Conservation (phyloP, 129 eudicot species). For the Lactuca sativa region DNA sequence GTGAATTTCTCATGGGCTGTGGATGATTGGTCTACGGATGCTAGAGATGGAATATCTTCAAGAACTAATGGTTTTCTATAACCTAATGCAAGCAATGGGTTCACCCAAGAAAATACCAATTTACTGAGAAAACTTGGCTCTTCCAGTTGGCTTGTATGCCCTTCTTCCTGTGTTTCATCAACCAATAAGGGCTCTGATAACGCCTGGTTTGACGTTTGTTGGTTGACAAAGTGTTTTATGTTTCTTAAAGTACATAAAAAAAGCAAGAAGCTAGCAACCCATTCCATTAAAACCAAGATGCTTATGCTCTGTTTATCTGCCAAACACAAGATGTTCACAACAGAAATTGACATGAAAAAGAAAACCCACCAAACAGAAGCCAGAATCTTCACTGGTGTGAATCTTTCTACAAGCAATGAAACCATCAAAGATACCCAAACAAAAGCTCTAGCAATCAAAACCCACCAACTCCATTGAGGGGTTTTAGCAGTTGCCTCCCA, state of each 20-base stretch:
- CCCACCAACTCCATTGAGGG: slow-evolving; percentile 29
- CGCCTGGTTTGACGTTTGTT: not conserved
- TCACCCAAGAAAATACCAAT: slow-evolving; percentile 57
- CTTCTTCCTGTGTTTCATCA: slow-evolving; percentile 20
- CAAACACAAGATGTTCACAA: slow-evolving; percentile 25
- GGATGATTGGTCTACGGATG: slow-evolving; percentile 48
- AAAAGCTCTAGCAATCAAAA: slow-evolving; percentile 31
- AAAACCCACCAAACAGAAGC: slow-evolving; percentile 48
- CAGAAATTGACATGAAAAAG: slow-evolving; percentile 29
- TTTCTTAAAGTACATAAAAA: slow-evolving; percentile 38
- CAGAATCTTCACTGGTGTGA: slow-evolving; percentile 28
- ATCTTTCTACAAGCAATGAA: slow-evolving; percentile 44
- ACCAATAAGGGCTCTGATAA: slow-evolving; percentile 41
- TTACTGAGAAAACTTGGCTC: slow-evolving; percentile 42
- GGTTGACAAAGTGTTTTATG: slow-evolving; percentile 19
- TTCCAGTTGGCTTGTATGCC: slow-evolving; percentile 6
- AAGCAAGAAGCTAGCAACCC: slow-evolving; percentile 55
- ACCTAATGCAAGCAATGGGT: slow-evolving; percentile 53
- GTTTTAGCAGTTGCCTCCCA: slow-evolving; percentile 23
- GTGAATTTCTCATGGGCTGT: slow-evolving; percentile 40
- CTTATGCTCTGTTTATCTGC: slow-evolving; percentile 3
- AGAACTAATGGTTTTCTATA: slow-evolving; percentile 38
- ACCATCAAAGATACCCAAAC: slow-evolving; percentile 43
- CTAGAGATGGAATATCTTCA: slow-evolving; percentile 55
- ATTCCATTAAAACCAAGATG: slow-evolving; percentile 34